Percentiles rank a stretch among this genome's conserved stretches.
Conservation (phyloP, 2,329 filamentous ascomycete genomes). For the Cercospora canescens region DNA sequence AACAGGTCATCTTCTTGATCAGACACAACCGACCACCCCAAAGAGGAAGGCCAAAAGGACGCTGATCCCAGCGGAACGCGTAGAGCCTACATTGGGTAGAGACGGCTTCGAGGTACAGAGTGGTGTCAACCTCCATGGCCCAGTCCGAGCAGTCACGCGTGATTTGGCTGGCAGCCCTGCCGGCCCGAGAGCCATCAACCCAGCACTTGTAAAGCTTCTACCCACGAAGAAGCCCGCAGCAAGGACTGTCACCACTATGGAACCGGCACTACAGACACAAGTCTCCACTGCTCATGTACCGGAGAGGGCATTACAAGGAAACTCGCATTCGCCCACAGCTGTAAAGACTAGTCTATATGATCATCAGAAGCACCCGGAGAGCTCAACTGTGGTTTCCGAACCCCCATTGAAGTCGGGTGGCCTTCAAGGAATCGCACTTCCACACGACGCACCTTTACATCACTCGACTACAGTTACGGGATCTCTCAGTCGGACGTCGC, state of each 20-base stretch:
- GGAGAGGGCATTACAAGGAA: background rate
- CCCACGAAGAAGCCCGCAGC: background rate
- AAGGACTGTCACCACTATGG: background rate
- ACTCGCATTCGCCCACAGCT: background rate
- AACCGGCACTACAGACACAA: background rate
- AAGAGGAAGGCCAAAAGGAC: background rate
- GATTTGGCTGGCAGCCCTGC: background rate
- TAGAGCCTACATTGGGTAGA: constrained; percentile 20
- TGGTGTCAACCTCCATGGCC: constrained; percentile 31
- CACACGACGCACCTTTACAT: background rate
- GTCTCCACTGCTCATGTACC: background rate
- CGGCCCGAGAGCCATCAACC: background rate
- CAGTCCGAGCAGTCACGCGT: constrained; percentile 13
- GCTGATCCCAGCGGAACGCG: background rate
- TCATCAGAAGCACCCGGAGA: background rate
- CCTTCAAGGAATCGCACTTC: background rate
- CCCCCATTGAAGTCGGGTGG: background rate
- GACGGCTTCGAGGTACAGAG: constrained; percentile 30
- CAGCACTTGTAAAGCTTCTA: background rate
- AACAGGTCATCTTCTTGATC: background rate
- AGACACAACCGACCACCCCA: background rate
- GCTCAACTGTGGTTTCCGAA: background rate
- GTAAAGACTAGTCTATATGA: background rate
- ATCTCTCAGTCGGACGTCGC: background rate
- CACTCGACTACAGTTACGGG: background rate